A percentile compares a stretch with the other conserved stretches of the same genome.
These are phyloP conservation scores for Starmerella floricola DNA, from an alignment of 805 yeast species.

Conservation along the genomic window DNA sequence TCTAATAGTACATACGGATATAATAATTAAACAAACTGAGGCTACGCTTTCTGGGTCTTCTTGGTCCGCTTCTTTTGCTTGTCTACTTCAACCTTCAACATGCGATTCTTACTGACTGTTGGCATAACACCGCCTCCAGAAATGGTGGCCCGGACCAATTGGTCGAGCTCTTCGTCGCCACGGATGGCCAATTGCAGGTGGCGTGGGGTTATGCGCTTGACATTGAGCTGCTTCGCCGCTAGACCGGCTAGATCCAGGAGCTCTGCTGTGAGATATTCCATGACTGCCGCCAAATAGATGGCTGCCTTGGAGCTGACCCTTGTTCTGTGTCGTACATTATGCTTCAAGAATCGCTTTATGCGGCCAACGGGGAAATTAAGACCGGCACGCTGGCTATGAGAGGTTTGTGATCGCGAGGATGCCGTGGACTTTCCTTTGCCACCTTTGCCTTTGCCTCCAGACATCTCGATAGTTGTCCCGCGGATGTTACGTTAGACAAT, in stretches of 20 bases:
- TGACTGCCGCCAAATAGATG: slow-evolving; percentile 86
- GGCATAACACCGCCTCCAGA: slow-evolving; percentile 99
- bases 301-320: slow-evolving; percentile 99
- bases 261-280: slow-evolving; percentile 96
- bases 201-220: slow-evolving; percentile 97
- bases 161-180: slow-evolving; percentile 97
- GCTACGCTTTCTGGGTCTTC: slow-evolving; percentile 8
- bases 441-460: slow-evolving; percentile 52
- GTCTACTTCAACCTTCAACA: slow-evolving; percentile 44
- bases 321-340: slow-evolving; percentile 74
- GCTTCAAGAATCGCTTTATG: slow-evolving; percentile 92
- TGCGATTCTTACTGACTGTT: slow-evolving; percentile 86
- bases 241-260: slow-evolving; percentile 96
- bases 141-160: slow-evolving; percentile 82
- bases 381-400: slow-evolving; percentile 50
- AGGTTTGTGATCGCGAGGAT: slow-evolving; percentile 17
- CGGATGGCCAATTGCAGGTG: slow-evolving; percentile 97
- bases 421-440: slow-evolving; percentile 77
- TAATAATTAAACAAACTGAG: neutral
- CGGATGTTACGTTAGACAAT: neutral
- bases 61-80: slow-evolving; percentile 31
- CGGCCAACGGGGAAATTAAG: slow-evolving; percentile 99
- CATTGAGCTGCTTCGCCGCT: slow-evolving; percentile 98
- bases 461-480: neutral
- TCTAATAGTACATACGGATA: neutral